phyloP scores from a whole-genome alignment of 345 rosid species.

The Citrus mangshanensis region DNA sequence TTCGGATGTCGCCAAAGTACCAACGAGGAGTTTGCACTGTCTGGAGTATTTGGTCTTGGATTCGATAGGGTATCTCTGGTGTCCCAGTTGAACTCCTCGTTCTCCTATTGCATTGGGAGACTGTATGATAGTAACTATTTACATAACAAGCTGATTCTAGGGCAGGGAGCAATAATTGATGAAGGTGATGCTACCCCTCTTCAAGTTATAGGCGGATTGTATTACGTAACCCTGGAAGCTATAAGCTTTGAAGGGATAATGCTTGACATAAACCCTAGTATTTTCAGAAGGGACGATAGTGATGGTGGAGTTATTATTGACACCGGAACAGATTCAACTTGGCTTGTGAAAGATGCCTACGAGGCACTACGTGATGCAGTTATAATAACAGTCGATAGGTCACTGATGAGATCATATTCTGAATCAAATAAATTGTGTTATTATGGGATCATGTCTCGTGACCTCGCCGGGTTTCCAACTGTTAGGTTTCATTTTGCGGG shows the following conservation, averaged over 20 bases:
- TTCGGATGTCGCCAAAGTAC: slow-evolving; percentile 45
- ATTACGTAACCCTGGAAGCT: slow-evolving; percentile 42
- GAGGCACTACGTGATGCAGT: slow-evolving; percentile 32
- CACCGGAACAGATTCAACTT: slow-evolving; percentile 39
- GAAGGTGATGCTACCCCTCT: slow-evolving; percentile 47
- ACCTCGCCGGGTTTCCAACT: slow-evolving; percentile 34
- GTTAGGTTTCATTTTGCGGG: slow-evolving; percentile 39
- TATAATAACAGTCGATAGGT: slow-evolving; percentile 15
- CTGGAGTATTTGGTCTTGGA: slow-evolving; percentile 45
- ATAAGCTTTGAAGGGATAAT: slow-evolving; percentile 42
- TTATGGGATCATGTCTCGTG: slow-evolving; percentile 21
- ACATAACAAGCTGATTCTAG: slow-evolving; percentile 44
- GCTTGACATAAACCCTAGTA: slow-evolving; percentile 32
- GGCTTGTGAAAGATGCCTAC: slow-evolving; percentile 33
- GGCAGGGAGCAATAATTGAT: slow-evolving; percentile 35
- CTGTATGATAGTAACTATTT: slow-evolving; percentile 30
- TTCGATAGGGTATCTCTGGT: slow-evolving; percentile 25
- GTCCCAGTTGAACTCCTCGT: slow-evolving; percentile 40
- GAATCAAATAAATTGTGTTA: slow-evolving; percentile 26
- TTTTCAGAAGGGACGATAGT: slow-evolving; percentile 19
- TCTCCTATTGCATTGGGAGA: slow-evolving; percentile 32
- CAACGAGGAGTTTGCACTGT: slow-evolving; percentile 14
- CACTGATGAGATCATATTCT: slow-evolving; percentile 7
- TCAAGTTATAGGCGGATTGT: slow-evolving; percentile 28
- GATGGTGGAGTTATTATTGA: slow-evolving; percentile 37